Conservation (phyloP, 805 yeast species). For the Pichia scutulata region DNA sequence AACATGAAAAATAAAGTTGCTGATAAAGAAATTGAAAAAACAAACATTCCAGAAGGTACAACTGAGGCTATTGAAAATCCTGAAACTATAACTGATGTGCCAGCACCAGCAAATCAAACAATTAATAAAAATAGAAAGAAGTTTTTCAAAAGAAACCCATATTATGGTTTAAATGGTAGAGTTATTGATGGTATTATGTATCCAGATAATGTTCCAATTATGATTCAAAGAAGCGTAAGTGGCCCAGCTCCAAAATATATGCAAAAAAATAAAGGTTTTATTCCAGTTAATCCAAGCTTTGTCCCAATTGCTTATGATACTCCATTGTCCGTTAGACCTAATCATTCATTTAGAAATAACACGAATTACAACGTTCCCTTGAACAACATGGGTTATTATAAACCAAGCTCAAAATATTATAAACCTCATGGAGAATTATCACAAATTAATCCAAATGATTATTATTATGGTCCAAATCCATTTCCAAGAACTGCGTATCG, state of each 20-base stretch:
- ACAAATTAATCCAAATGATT: not conserved
- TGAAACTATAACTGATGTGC: not conserved
- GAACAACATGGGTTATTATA: not conserved
- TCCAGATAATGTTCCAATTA: not conserved
- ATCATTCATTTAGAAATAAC: slow-evolving; percentile 2
- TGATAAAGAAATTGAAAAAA: not conserved
- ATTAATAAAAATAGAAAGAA: not conserved
- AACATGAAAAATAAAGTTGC: too few species aligned
- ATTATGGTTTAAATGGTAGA: not conserved
- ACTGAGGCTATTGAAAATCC: not conserved
- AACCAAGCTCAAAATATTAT: not conserved
- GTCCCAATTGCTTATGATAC: slow-evolving; percentile 1
- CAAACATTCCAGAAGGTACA: not conserved
- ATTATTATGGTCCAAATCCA: slow-evolving; percentile 10
- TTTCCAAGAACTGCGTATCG: slow-evolving; percentile 2
- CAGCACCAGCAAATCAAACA: not conserved
- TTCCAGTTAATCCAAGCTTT: not conserved
- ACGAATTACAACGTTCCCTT: not conserved
- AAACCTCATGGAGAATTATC: not conserved
- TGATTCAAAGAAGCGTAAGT: not conserved
- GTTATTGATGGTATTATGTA: not conserved
- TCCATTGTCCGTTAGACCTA: not conserved
- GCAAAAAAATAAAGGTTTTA: not conserved
- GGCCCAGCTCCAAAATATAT: not conserved
- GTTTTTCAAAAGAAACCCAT: not conserved